Percentiles rank a stretch among this genome's conserved stretches.
These are phyloP conservation scores for Aspergillus viridinutans DNA, from an alignment of 2,329 filamentous ascomycete species.

Conservation along the genomic window DNA sequence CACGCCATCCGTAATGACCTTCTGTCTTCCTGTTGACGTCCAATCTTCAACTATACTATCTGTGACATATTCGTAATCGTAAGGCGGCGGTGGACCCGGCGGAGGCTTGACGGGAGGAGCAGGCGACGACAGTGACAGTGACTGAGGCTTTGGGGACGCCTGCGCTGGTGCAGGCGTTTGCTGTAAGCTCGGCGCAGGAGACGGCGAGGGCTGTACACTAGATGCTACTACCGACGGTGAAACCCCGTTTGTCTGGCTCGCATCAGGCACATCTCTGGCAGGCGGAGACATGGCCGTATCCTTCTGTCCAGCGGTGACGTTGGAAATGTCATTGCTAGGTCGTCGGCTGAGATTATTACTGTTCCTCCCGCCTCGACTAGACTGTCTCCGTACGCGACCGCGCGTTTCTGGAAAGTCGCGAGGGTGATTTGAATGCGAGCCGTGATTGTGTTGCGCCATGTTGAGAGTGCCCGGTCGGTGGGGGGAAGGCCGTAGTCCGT, in stretches of 20 bases:
- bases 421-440: slow-evolving; percentile 30
- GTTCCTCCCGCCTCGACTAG: slow-evolving; percentile 35
- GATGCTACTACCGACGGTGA: slow-evolving; percentile 6
- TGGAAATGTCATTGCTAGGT: slow-evolving; percentile 32
- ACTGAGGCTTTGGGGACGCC: slow-evolving; percentile 16
- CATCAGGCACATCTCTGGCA: slow-evolving; percentile 27
- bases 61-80: slow-evolving; percentile 72
- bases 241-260: slow-evolving; percentile 26
- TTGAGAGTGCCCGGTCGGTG: slow-evolving; percentile 46
- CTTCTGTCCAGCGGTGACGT: slow-evolving; percentile 26
- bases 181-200: slow-evolving; percentile 11
- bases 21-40: slow-evolving; percentile 62
- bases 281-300: slow-evolving; percentile 32
- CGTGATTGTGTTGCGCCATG: slow-evolving; percentile 50
- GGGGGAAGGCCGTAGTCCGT: slow-evolving; percentile 42
- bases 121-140: slow-evolving; percentile 15
- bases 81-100: slow-evolving; percentile 39
- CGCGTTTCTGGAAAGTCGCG: slow-evolving; percentile 37
- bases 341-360: slow-evolving; percentile 29
- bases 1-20: slow-evolving; percentile 61
- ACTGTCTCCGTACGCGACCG: slow-evolving; percentile 35
- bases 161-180: slow-evolving; percentile 9
- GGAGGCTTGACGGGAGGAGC: slow-evolving; percentile 13
- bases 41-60: slow-evolving; percentile 65
- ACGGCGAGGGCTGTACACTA: slow-evolving; percentile 18